Evolutionary conservation across 1,284 basidiomycete genomes (phyloP).

Genomic region (Trametes hirsuta): DNA sequence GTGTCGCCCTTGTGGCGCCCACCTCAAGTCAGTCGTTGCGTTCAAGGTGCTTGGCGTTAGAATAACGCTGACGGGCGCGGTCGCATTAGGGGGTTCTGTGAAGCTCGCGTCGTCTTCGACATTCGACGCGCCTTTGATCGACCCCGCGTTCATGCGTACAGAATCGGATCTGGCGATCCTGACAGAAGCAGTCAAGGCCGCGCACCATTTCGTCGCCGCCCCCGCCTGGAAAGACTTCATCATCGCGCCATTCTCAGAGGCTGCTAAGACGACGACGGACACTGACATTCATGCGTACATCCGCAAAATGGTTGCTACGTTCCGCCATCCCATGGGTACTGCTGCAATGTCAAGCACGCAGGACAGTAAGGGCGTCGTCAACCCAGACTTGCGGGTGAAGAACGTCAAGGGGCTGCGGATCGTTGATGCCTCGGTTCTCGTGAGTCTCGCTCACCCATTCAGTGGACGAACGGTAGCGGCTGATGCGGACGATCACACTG

Average conservation of each 20-base stretch:
- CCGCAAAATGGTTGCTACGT: not conserved
- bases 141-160: constrained; percentile 23
- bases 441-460: constrained; percentile 9
- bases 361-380: constrained; percentile 29
- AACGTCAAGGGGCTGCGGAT: constrained; percentile 35
- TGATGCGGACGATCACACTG: not conserved
- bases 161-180: constrained; percentile 28
- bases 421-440: constrained; percentile 39
- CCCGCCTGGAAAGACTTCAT: constrained; percentile 19
- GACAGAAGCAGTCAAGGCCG: constrained; percentile 22
- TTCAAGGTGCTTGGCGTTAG: not conserved
- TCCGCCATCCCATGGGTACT: constrained; percentile 20
- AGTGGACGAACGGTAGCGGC: not conserved
- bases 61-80: not conserved
- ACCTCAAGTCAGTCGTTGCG: constrained; percentile 13
- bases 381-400: constrained; percentile 36
- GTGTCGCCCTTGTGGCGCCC: constrained; percentile 10
- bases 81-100: constrained; percentile 28
- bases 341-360: constrained; percentile 12
- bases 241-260: constrained; percentile 1
- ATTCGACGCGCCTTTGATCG: constrained; percentile 28
- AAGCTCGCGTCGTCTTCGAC: constrained; percentile 28
- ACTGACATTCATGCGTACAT: constrained; percentile 16
- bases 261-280: constrained; percentile 2
- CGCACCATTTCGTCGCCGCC: constrained; percentile 23